These are phyloP conservation scores for Kwoniella heveanensis DNA, from an alignment of 768 basidiomycete genomes.

Conservation along the genomic window DNA sequence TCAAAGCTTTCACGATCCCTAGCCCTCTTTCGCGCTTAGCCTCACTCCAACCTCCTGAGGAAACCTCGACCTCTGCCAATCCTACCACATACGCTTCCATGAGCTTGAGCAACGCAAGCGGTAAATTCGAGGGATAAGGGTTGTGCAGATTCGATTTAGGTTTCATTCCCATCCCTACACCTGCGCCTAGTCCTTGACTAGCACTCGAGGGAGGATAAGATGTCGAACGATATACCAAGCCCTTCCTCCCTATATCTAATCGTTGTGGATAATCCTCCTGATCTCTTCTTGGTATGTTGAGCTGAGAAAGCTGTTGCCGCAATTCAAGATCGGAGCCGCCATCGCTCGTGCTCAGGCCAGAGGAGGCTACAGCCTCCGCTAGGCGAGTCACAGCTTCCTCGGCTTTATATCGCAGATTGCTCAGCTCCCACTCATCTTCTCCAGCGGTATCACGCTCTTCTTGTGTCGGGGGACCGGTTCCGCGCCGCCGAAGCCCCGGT, in stretches of 20 bases:
- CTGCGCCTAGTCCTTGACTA: not conserved
- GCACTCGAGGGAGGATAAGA: not conserved
- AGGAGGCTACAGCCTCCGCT: constrained; percentile 30
- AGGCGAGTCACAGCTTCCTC: constrained; percentile 41
- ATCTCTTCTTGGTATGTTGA: constrained; percentile 28
- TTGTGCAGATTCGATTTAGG: constrained; percentile 40
- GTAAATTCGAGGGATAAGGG: constrained; percentile 49
- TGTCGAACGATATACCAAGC: not conserved
- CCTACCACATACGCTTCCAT: constrained; percentile 52
- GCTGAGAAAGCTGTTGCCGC: constrained; percentile 39
- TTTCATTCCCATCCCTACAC: constrained; percentile 6
- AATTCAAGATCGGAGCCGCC: constrained; percentile 34
- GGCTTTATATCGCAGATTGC: constrained; percentile 30
- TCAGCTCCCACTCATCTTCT: constrained; percentile 44
- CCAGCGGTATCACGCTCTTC: constrained; percentile 24
- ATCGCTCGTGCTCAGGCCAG: constrained; percentile 3
- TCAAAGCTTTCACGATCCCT: constrained; percentile 40
- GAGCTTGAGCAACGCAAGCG: constrained; percentile 45
- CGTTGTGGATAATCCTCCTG: not conserved
- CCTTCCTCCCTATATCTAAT: not conserved
- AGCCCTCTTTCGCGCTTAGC: constrained; percentile 50
- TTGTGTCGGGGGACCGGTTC: constrained; percentile 38
- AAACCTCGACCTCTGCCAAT: constrained; percentile 29
- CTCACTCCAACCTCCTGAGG: constrained; percentile 45
- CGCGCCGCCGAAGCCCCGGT: constrained; percentile 39